Evolutionary conservation across 148 eudicot genomes (phyloP), one percentile per base, ranked within the genome.

Genomic region (Camellia japonica): DNA sequence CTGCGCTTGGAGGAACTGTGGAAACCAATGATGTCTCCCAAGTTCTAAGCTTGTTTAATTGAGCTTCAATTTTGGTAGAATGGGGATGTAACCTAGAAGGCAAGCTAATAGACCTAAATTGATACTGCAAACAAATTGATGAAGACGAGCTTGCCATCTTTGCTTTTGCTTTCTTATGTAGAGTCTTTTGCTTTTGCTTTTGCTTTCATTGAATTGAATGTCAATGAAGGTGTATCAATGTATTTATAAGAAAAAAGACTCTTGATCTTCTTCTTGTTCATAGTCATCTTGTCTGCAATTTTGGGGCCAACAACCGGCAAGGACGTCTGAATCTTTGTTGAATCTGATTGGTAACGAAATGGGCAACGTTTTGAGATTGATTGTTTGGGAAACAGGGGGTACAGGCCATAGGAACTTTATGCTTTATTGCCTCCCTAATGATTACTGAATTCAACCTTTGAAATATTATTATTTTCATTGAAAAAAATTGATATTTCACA

Each of bases 101-200:
- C 68, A 86, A 80, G 72, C 92, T 89, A 30, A 85, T 78, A 43
- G 94, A 91, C 78, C 91, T 82, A 59, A 74, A 16, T 56, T 87
- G 90, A 51, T 62, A 74, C 5, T 71, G 80, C 59, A 72, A 42
- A 13, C 55, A 59, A 43, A 15, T 61, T 23, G 58, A 71, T 41
- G 82, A 68, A 14, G 81, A 46, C 12, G 80, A 75, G 23, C 41
- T 38, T 68, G 70, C 72, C 80, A 77, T 77, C 23, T 76, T 63
- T 11, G 11, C n/a, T 49, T 19, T 63, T 38, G 47, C 41, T 30
- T 30, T 30, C 38, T 30, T 30, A 30, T 30, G 38, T 30, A 30
- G 38, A 30, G 38, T 30, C 38, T 30, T 76, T n/a, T 19, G 55
- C 66, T 41, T 1, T 18, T 59, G 38, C 65, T 75, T 16, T 12